Base-by-base conservation (phyloP, 495 filamentous ascomycete genomes). In the Glarea lozoyensis region DNA sequence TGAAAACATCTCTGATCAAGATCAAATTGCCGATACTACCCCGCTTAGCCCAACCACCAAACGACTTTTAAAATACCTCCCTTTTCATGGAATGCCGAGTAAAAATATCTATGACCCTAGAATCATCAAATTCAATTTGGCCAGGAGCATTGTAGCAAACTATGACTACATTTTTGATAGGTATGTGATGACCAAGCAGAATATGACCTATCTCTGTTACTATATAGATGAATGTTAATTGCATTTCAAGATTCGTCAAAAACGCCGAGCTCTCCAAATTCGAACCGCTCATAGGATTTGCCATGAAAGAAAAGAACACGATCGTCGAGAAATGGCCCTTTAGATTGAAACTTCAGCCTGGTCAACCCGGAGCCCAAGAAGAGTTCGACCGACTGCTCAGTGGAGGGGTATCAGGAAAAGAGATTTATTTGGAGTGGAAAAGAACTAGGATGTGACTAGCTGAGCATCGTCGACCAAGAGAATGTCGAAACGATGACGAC, bases 141-240 rank as follows among this genome's bases (percentile, higher is more conserved):
- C 40, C 24, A 40, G 43, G 12, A 34, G 23, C 20, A 29, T 48
- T 0, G 17, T 32, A 11, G 10, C 36, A 16, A 38, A 48, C 37
- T 29, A 12, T 21, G 46, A 53, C 11, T 18, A 41, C 10, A 10
- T 38, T 34, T 59, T 61, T 38, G 41, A 47, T 18, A 27, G 34
- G 46, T 47, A 44, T 13, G 17, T 34, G 31, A n/a, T n/a, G n/a
- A n/a, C n/a, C n/a, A n/a, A n/a, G n/a, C n/a, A n/a, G n/a, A n/a
- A n/a, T n/a, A n/a, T n/a, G n/a, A n/a, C n/a, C n/a, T n/a, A n/a
- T n/a, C n/a, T n/a, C n/a, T n/a, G n/a, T n/a, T n/a, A n/a, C n/a
- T n/a, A n/a, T n/a, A n/a, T n/a, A n/a, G n/a, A n/a, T n/a, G n/a
- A n/a, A n/a, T n/a, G n/a, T n/a, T n/a, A n/a, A n/a, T n/a, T n/a